A percentile compares a stretch with the other conserved stretches of the same genome.
Evolutionary conservation across 2,329 filamentous ascomycete species (phyloP).

Genomic region (Torrubiellomyces zombiae): DNA sequence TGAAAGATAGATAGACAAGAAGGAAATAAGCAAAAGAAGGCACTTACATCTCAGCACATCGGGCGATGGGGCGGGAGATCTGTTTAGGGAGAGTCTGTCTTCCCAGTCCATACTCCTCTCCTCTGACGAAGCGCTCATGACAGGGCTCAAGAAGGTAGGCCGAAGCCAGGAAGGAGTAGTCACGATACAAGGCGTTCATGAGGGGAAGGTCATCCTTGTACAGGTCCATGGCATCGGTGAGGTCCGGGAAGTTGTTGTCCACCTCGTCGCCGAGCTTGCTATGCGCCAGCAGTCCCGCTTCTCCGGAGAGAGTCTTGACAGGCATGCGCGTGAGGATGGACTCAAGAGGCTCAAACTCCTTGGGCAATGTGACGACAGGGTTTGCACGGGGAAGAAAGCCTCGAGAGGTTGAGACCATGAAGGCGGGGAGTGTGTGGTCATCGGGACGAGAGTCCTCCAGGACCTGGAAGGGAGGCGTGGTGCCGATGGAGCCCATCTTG

Average conservation of each 20-base stretch:
- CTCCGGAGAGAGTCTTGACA: constrained; percentile 55
- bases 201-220: constrained; percentile 57
- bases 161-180: constrained; percentile 82
- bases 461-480: constrained; percentile 34
- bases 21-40: background rate
- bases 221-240: constrained; percentile 56
- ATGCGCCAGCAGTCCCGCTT: constrained; percentile 59
- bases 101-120: constrained; percentile 62
- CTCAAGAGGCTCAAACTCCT: constrained; percentile 57
- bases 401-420: constrained; percentile 62
- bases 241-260: constrained; percentile 56
- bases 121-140: constrained; percentile 55
- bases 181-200: constrained; percentile 75
- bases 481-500: constrained; percentile 25
- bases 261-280: constrained; percentile 63
- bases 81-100: constrained; percentile 55
- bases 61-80: constrained; percentile 67
- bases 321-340: constrained; percentile 63
- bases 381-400: constrained; percentile 58
- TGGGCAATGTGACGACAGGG: constrained; percentile 46
- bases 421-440: constrained; percentile 49
- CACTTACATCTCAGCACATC: constrained; percentile 71
- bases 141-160: constrained; percentile 86
- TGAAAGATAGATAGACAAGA: background rate
- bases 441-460: constrained; percentile 45